Base-by-base conservation (phyloP, 1,139 yeast species). In the Sugiyamaella paludigena region DNA sequence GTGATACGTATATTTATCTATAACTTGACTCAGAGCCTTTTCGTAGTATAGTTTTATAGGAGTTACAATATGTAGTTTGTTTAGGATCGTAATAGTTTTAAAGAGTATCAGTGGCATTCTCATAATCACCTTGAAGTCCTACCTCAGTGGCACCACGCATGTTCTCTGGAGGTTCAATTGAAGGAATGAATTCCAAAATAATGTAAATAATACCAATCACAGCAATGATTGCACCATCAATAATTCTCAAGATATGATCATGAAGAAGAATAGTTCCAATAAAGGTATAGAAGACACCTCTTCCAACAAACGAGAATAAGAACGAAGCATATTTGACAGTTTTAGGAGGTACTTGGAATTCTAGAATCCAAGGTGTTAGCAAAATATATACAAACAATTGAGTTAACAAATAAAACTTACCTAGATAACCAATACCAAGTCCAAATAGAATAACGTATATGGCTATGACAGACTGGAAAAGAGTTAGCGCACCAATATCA, bases 291-390 rank as follows among this genome's bases (percentile, higher is more conserved):
- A 85, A 80, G 11, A 81, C 64, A 16, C 96, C 96, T 60, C 96
- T 78, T 4, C 96, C 96, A 13, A 86, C 68, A 62, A 88, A 88
- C 12, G 95, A 86, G 65, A 85, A 86, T 58, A 86, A 72, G 61
- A 89, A 88, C 1, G 95, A 85, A 15, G 85, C 92, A 63, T 83
- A 87, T 11, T 80, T 76, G 58, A 80, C 76, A 8, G 89, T 79
- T 57, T 81, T 79, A 1, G 87, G 78, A 4, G 71, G 72, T 19
- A 58, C 58, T 34, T 62, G 62, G 87, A 43, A 81, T 79, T 57
- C 77, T 72, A 51, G 35, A 13, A 8, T 31, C n/a, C n/a, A 26
- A 28, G 12, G 15, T 35, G 49, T 31, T 28, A 19, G 42, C n/a
- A 15, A n/a, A 10, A 16, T 26, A 35, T 26, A 66, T 36, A 9